Base-by-base conservation (phyloP, 129 eudicot species). In the Kitagawia praeruptora region DNA sequence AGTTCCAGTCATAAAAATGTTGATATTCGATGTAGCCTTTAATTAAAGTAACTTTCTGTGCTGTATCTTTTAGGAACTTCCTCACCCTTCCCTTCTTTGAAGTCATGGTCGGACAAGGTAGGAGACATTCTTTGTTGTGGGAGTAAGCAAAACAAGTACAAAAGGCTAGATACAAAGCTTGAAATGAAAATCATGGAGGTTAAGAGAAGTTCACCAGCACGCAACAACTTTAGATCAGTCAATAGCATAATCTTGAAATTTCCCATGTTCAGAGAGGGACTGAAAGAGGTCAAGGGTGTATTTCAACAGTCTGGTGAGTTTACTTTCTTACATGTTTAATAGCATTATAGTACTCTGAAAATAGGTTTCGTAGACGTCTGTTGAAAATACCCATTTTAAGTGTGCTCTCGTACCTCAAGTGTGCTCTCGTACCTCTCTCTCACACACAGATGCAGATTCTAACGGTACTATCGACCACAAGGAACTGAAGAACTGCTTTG, bases 181-280 rank as follows among this genome's bases (percentile, higher is more conserved):
- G 88, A 88, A 84, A 86, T 74, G 75, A 92, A 92, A 81, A 89
- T 92, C 84, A 70, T 82, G 86, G 95, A 92, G 82, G 82, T 87
- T 31, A 89, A 86, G 70, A 76, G 83, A 78, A 84, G 80, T 78
- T 71, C 84, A 81, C 82, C 87, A 31, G 78, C 85, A 11, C 74
- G 51, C 12, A 84, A 45, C 54, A 89, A 82, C 69, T 86, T 92
- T 81, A 85, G 87, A 82, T 86, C 95, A 27, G 83, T 89, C 8
- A 80, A 88, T 80, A 84, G 91, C 85, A 84, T 92, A 84, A 89
- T 92, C 70, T 31, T 92, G 86, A 89, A 86, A 83, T 92, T 92
- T 58, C 92, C 95, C 76, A 85, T 83, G 48, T 78, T 87, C 75
- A 86, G 83, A 87, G 89, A 92, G 80, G 92, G 88, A 61, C 51